Conservation (phyloP, 441 rosid genomes). For the Dalechampia spathulata region DNA sequence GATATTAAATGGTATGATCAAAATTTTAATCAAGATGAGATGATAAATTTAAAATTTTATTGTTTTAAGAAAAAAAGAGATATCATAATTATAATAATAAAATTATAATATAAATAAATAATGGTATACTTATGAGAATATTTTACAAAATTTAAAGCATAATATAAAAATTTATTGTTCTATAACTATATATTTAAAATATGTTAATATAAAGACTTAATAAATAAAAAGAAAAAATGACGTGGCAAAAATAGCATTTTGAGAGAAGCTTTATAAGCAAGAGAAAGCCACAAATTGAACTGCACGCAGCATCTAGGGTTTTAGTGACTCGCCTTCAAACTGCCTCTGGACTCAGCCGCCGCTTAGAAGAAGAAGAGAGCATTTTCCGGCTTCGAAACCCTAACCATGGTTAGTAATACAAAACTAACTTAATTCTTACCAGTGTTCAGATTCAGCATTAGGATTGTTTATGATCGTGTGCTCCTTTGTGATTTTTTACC, state of each 20-base stretch:
- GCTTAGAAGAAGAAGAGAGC: constrained; percentile 1
- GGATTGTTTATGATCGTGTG: neutral
- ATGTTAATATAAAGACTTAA: neutral
- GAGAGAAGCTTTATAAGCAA: constrained; percentile 5
- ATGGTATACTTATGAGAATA: too few species aligned
- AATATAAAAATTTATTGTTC: too few species aligned
- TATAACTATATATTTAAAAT: too few species aligned
- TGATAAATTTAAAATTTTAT: too few species aligned
- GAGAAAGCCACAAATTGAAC: neutral
- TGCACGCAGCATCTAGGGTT: constrained; percentile 12
- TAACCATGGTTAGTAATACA: constrained; percentile 18
- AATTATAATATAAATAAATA: too few species aligned
- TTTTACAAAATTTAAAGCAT: too few species aligned
- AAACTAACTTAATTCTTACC: too few species aligned
- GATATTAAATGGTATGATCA: too few species aligned
- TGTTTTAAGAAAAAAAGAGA: too few species aligned
- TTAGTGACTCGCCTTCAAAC: neutral
- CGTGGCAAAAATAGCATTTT: neutral
- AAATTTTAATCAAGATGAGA: too few species aligned
- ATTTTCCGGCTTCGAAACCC: neutral
- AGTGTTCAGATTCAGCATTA: too few species aligned
- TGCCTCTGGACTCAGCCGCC: constrained; percentile 4
- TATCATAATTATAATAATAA: too few species aligned
- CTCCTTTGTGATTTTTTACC: neutral
- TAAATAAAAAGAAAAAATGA: neutral